phyloP scores from a whole-genome alignment of 768 basidiomycete genomes.

The Mycena sanguinolenta region DNA sequence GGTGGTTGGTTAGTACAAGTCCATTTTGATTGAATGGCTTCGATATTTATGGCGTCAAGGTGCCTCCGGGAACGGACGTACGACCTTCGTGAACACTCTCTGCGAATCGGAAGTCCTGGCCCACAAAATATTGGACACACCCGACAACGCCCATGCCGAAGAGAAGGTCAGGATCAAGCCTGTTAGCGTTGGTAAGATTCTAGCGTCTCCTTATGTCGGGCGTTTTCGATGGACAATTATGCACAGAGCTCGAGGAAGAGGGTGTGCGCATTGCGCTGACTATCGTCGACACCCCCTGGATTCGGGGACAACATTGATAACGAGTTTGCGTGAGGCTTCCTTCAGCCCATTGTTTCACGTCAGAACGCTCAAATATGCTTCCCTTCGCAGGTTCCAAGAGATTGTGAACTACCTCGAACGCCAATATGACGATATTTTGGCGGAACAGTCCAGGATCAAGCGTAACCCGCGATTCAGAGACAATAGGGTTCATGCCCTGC shows the following conservation, averaged over 20 bases:
- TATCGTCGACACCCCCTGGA: slow-evolving; percentile 92
- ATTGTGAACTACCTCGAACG: slow-evolving; percentile 90
- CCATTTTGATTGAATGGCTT: neutral
- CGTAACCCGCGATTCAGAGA: slow-evolving; percentile 94
- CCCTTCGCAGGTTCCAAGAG: slow-evolving; percentile 78
- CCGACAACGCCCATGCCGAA: slow-evolving; percentile 83
- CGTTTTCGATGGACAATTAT: slow-evolving; percentile 3
- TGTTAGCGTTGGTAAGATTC: slow-evolving; percentile 77
- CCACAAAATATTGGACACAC: slow-evolving; percentile 75
- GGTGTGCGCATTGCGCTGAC: slow-evolving; percentile 91
- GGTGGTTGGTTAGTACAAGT: slow-evolving; percentile 76
- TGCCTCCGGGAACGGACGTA: slow-evolving; percentile 88
- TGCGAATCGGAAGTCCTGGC: slow-evolving; percentile 83
- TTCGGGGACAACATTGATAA: slow-evolving; percentile 95
- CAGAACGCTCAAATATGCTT: neutral
- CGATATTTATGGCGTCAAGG: slow-evolving; percentile 59
- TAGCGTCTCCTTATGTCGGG: neutral
- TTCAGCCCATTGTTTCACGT: slow-evolving; percentile 8
- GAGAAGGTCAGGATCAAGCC: slow-evolving; percentile 85
- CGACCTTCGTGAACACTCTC: slow-evolving; percentile 93
- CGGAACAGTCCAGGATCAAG: slow-evolving; percentile 90
- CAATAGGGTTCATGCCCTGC: slow-evolving; percentile 87
- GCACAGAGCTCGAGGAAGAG: slow-evolving; percentile 89
- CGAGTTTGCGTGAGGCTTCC: slow-evolving; percentile 76
- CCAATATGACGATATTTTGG: slow-evolving; percentile 93